phyloP scores from a whole-genome alignment of 2,329 filamentous ascomycete genomes.

The Nemania serpens region DNA sequence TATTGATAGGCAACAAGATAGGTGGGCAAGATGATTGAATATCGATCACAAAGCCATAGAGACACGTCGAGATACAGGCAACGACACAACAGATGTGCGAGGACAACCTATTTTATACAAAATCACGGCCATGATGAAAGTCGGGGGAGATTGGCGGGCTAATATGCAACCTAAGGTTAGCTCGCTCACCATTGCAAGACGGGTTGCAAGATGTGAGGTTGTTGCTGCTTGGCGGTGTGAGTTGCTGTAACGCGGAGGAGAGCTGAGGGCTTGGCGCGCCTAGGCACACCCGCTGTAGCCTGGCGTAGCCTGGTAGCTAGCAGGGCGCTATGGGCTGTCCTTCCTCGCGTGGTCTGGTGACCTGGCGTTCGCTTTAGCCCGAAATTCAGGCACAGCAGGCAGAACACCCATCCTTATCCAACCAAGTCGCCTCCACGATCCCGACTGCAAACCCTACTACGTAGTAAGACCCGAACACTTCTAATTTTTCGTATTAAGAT shows the following conservation, averaged over 20 bases:
- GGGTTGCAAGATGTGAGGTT: not conserved
- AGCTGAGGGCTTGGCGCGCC: constrained; percentile 7
- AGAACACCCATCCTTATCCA: constrained; percentile 19
- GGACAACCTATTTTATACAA: constrained; percentile 10
- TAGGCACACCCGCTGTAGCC: constrained; percentile 26
- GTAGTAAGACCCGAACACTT: not conserved
- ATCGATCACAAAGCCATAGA: constrained; percentile 1
- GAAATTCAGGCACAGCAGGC: constrained; percentile 19
- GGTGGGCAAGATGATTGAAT: constrained; percentile 1
- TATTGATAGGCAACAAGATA: not conserved
- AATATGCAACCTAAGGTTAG: not conserved
- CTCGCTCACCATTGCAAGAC: not conserved
- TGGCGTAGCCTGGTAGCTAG: constrained; percentile 22
- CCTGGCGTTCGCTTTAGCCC: not conserved
- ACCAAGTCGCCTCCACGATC: not conserved
- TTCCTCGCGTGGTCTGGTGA: constrained; percentile 23
- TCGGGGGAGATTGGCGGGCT: not conserved
- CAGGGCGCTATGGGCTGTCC: not conserved
- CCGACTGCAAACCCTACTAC: too few relatives aligned
- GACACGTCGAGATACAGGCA: not conserved
- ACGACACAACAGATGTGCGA: not conserved
- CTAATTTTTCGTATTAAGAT: not conserved
- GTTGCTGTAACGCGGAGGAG: not conserved
- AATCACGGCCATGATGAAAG: not conserved
- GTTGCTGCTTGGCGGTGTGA: not conserved